Base-by-base conservation (phyloP, 306 rosid species). In the Fragaria iinumae region DNA sequence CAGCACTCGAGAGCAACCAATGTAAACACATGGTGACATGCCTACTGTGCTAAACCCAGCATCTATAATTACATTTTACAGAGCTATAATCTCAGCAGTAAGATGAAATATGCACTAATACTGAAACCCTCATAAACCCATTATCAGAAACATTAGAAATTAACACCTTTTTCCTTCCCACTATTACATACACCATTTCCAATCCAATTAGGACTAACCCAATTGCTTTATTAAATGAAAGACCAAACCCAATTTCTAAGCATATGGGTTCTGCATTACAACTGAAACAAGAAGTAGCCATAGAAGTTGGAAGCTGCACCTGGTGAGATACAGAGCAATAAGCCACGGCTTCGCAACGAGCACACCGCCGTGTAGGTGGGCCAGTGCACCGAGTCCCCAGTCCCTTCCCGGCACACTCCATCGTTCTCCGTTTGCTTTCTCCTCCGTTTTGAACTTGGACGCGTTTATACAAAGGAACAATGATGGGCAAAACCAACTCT, bases 371-470 rank as follows among this genome's bases (percentile, higher is more conserved):
- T 0, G 77, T 85, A 67, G 92, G 87, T 27, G 86, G 85, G 76
- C 87, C 91, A 29, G 77, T 65, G 83, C 98, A 94, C 75, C 91
- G 84, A 12, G 80, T 73, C 69, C 93, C 86, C 71, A 84, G 83
- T 7, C 98, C 91, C 79, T 80, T 89, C 60, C 93, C 96, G 80
- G 96, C 96, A 80, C 98, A 90, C 87, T 87, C 91, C 98, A 90
- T 94, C 36, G 56, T 67, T 39, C 67, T 73, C 44, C 39, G 4
- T 44, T n/a, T 21, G 36, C 70, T 55, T 41, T 69, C 20, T 50
- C 18, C 23, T 70, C 11, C 17, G 11, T 62, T 53, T 53, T 23
- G 71, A 60, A 17, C 47, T 52, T 0, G 69, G 56, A 18, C 53
- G 14, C 3, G 39, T 73, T 39, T 57, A 73, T 73, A 48, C 13